These are phyloP conservation scores for Tillandsia leiboldiana DNA, from an alignment of 176 grass and related monocot genomes.

Conservation along the genomic window DNA sequence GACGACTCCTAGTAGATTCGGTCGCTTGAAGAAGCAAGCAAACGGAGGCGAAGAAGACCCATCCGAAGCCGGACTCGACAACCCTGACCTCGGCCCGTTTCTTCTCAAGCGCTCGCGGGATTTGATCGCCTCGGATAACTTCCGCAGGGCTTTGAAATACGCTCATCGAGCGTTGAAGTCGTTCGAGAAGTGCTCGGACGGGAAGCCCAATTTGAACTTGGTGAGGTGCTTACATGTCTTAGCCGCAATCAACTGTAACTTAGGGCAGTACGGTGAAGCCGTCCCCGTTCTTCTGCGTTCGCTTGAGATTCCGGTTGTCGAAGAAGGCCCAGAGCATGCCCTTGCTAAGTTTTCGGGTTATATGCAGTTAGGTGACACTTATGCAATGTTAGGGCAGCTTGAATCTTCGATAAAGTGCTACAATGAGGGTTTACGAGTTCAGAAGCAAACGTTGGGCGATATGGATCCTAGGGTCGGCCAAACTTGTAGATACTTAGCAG, in stretches of 20 bases:
- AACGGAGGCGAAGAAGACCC: slow-evolving; percentile 44
- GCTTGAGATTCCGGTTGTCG: slow-evolving; percentile 64
- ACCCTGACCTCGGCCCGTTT: slow-evolving; percentile 91
- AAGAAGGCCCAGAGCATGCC: slow-evolving; percentile 78
- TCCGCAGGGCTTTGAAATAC: slow-evolving; percentile 67
- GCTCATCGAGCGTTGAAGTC: slow-evolving; percentile 80
- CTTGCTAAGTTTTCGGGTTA: slow-evolving; percentile 91
- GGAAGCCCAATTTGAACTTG: slow-evolving; percentile 67
- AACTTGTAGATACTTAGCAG: slow-evolving; percentile 82
- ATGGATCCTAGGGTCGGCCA: slow-evolving; percentile 83
- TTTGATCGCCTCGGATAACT: slow-evolving; percentile 82
- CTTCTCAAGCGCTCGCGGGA: slow-evolving; percentile 92
- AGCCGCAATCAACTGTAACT: slow-evolving; percentile 81
- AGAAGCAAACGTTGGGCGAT: slow-evolving; percentile 66
- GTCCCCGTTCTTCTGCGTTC: slow-evolving; percentile 63
- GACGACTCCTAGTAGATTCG: slow-evolving; percentile 37
- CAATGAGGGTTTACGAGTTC: slow-evolving; percentile 53
- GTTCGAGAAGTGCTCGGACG: slow-evolving; percentile 82
- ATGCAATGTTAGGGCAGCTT: slow-evolving; percentile 74
- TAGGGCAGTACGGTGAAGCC: slow-evolving; percentile 53
- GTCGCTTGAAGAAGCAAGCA: slow-evolving; percentile 29
- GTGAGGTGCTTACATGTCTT: slow-evolving; percentile 92
- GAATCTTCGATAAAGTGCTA: slow-evolving; percentile 74
- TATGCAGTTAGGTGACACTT: slow-evolving; percentile 89
- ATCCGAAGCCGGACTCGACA: slow-evolving; percentile 41